phyloP scores from a whole-genome alignment of 805 yeast species.

The Wickerhamiella musiphila region DNA sequence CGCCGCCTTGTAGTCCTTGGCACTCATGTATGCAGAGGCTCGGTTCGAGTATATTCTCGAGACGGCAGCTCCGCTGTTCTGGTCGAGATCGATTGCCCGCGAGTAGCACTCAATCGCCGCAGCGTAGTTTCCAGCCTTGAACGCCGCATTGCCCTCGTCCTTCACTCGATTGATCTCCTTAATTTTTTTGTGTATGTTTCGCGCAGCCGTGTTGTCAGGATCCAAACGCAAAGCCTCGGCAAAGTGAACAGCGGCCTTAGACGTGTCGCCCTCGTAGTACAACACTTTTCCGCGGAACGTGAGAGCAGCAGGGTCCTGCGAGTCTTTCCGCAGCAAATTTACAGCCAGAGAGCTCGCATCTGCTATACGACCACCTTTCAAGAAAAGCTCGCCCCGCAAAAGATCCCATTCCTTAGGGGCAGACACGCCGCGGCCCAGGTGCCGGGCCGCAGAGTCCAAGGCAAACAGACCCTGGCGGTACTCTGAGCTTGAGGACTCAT shows the following conservation, averaged over 20 bases:
- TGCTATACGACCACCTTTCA: constrained; percentile 19
- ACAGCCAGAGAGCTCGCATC: constrained; percentile 24
- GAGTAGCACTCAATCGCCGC: constrained; percentile 59
- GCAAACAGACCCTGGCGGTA: constrained; percentile 22
- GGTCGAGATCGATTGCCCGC: constrained; percentile 51
- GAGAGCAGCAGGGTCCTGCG: constrained; percentile 25
- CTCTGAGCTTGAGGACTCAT: constrained; percentile 11
- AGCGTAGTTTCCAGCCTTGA: constrained; percentile 46
- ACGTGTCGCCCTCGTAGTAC: constrained; percentile 24
- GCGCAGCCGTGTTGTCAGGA: constrained; percentile 24
- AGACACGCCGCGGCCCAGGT: constrained; percentile 20
- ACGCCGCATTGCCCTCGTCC: constrained; percentile 47
- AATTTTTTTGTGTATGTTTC: constrained; percentile 17
- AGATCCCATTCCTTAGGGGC: constrained; percentile 23
- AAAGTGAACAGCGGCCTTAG: constrained; percentile 23
- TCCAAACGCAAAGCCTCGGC: constrained; percentile 25
- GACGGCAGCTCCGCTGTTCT: constrained; percentile 32
- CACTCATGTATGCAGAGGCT: constrained; percentile 68
- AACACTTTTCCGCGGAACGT: constrained; percentile 23
- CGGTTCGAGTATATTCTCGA: constrained; percentile 54
- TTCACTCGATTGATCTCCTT: constrained; percentile 22
- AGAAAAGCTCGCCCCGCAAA: constrained; percentile 18
- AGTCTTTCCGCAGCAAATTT: constrained; percentile 20
- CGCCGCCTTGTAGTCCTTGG: constrained; percentile 67
- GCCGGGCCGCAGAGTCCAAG: constrained; percentile 22